Base-by-base conservation (phyloP, 495 filamentous ascomycete genomes). In the Hyphodiscus hymeniophilus region DNA sequence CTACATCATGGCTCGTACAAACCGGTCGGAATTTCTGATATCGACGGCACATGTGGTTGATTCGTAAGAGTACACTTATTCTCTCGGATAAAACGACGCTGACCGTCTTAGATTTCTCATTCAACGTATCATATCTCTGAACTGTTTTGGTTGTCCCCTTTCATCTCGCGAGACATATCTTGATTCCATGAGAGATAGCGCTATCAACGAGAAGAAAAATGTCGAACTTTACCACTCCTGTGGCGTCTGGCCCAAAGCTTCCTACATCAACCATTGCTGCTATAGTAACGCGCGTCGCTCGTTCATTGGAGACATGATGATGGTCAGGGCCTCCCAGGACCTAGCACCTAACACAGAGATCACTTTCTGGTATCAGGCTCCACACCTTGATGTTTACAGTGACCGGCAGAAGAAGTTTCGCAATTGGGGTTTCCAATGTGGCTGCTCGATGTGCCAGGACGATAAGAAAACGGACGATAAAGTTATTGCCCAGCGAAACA, bases 281-380 rank as follows among this genome's bases (percentile, higher is more conserved):
- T 3, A 66, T 38, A 55, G 57, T 22, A 81, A 74, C 52, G 58
- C 59, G 17, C 40, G 48, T 2, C 69, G 73, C 22, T 57, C 66
- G 23, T 81, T 80, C 60, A 75, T 81, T 49, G 76, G 78, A 34
- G 79, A 82, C 52, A 68, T 84, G 65, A 67, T 72, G 60, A 64
- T 81, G 39, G 51, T 78, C 31, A 73, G 77, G 12, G 76, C 79
- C 0, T 52, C 63, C 7, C 49, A 50, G 13, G 63, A 76, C 56
- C 57, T 84, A 5, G 54, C 59, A 5, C 40, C 61, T 0, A 61
- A 71, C 43, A 73, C 74, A 8, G 79, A 82, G 50, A 35, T 83
- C 17, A 70, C 64, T 3, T 52, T 49, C 39, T 45, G 45, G 21
- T 55, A 55, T 22, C 11, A 56, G 65, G 60, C 34, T 60, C 57